Conservation (phyloP, 2,329 filamentous ascomycete genomes). For the Pestalotiopsis sp. region DNA sequence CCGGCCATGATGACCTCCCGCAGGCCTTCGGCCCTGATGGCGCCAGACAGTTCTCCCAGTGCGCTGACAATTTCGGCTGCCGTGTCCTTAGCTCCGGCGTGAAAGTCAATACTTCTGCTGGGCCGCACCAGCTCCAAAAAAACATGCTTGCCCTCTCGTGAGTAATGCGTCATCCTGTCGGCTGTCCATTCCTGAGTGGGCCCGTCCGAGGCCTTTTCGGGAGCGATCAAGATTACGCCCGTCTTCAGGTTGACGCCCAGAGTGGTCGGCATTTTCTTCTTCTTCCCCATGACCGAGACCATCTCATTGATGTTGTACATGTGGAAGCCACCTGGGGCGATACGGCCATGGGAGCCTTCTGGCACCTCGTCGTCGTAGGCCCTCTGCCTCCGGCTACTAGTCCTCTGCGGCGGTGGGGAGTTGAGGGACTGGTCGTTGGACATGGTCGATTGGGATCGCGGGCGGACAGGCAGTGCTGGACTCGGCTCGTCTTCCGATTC, state of each 20-base stretch:
- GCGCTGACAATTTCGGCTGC: conserved; percentile 89
- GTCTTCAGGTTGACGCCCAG: conserved; percentile 90
- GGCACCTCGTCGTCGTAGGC: conserved; percentile 32
- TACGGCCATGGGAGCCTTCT: conserved; percentile 45
- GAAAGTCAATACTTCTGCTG: conserved; percentile 94
- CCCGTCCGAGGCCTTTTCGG: conserved; percentile 81
- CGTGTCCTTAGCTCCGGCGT: conserved; percentile 95
- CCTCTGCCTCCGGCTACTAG: conserved; percentile 35
- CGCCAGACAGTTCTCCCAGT: conserved; percentile 87
- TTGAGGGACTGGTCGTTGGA: conserved; percentile 25
- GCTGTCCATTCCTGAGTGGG: conserved; percentile 91
- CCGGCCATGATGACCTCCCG: conserved; percentile 85
- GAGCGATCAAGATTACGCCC: conserved; percentile 86
- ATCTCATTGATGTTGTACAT: conserved; percentile 98
- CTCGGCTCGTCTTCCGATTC: conserved; percentile 68
- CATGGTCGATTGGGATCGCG: conserved; percentile 24
- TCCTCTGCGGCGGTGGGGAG: conserved; percentile 32
- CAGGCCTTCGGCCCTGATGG: conserved; percentile 79
- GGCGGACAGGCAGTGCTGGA: conserved; percentile 41
- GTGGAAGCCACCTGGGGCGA: conserved; percentile 81
- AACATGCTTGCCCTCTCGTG: conserved; percentile 95
- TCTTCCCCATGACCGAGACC: conserved; percentile 94
- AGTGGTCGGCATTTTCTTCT: conserved; percentile 98
- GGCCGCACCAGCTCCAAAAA: conserved; percentile 92
- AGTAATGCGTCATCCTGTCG: conserved; percentile 96